phyloP scores from a whole-genome alignment of 2,329 filamentous ascomycete genomes.

The Whalleya microplaca region DNA sequence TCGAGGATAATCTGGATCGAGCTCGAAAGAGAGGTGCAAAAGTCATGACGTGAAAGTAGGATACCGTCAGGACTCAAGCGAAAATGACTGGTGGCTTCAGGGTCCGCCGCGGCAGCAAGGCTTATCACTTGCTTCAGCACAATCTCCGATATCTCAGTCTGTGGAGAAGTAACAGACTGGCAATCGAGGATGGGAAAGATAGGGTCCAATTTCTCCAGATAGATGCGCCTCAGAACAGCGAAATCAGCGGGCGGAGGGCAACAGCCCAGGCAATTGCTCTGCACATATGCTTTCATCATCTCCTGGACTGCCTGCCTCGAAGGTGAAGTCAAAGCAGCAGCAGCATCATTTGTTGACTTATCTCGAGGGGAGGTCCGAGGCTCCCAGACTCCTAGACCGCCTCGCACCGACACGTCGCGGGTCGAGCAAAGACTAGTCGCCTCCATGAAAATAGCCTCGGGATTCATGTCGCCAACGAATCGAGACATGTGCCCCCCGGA shows the following conservation, averaged over 20 bases:
- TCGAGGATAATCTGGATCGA: constrained; percentile 55
- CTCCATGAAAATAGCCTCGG: constrained; percentile 63
- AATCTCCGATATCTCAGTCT: constrained; percentile 40
- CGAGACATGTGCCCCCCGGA: constrained; percentile 43
- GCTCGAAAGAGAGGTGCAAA: constrained; percentile 51
- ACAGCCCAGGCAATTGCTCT: constrained; percentile 50
- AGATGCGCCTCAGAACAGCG: constrained; percentile 48
- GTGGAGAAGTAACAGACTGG: constrained; percentile 17
- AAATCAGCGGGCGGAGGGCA: constrained; percentile 53
- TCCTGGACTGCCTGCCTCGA: constrained; percentile 34
- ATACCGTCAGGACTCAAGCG: constrained; percentile 46
- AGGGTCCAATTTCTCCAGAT: constrained; percentile 57
- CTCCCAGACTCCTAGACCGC: constrained; percentile 62
- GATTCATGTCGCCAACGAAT: constrained; percentile 63
- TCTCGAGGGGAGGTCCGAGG: constrained; percentile 32
- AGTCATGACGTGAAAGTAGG: constrained; percentile 50
- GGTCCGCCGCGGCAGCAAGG: constrained; percentile 57
- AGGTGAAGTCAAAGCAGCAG: constrained; percentile 35
- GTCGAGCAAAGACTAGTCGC: constrained; percentile 48
- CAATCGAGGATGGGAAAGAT: constrained; percentile 56
- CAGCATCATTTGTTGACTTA: constrained; percentile 36
- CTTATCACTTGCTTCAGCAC: constrained; percentile 59
- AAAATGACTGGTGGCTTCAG: constrained; percentile 48
- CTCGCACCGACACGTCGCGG: constrained; percentile 48
- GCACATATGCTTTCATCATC: constrained; percentile 45